phyloP scores from a whole-genome alignment of 2,329 filamentous ascomycete species.

The Curvularia hawaiiensis region DNA sequence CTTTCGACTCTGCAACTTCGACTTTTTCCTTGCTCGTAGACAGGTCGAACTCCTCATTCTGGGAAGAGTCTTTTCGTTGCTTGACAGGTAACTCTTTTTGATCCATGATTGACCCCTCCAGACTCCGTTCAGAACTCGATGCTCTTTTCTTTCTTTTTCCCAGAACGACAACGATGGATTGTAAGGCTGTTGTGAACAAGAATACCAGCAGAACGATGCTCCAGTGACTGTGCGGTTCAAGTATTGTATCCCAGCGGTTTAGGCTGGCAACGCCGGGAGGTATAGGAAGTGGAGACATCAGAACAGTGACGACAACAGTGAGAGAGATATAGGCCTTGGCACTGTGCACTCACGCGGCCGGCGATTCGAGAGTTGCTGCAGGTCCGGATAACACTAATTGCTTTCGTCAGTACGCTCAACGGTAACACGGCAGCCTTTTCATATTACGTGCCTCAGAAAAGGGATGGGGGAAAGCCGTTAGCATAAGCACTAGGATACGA shows the following conservation, averaged over 20 bases:
- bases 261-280: constrained; percentile 22
- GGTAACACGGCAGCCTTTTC: constrained; percentile 34
- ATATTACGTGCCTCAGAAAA: constrained; percentile 39
- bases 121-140: not conserved
- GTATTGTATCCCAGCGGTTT: constrained; percentile 14
- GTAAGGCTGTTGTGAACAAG: constrained; percentile 24
- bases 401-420: constrained; percentile 35
- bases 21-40: not conserved
- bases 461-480: constrained; percentile 37
- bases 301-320: constrained; percentile 21
- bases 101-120: constrained; percentile 1
- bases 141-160: constrained; percentile 27
- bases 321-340: constrained; percentile 20
- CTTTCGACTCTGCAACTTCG: not conserved
- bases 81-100: constrained; percentile 1
- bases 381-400: constrained; percentile 30
- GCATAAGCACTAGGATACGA: constrained; percentile 43
- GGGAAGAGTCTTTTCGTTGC: constrained; percentile 9
- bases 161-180: constrained; percentile 17
- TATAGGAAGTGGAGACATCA: constrained; percentile 40
- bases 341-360: constrained; percentile 25
- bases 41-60: not conserved
- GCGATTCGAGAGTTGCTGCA: constrained; percentile 35
- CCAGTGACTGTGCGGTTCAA: constrained; percentile 12
- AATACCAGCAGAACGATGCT: constrained; percentile 27